phyloP scores from a whole-genome alignment of 768 basidiomycete genomes.

The Pleurotus eryngii region DNA sequence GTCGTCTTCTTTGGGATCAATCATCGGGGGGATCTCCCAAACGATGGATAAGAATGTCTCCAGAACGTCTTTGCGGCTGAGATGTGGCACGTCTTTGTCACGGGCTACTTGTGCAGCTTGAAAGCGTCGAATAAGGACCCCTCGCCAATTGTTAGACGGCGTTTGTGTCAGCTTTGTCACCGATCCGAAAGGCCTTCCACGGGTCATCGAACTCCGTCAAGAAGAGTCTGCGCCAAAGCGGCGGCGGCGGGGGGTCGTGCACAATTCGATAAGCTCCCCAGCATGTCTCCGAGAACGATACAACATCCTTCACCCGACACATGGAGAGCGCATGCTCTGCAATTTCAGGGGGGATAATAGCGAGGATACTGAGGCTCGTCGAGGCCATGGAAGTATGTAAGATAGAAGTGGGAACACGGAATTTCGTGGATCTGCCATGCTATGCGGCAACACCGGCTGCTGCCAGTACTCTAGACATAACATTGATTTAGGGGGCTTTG shows the following conservation, averaged over 20 bases:
- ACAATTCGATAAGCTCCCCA: conserved; percentile 44
- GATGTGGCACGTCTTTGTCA: conserved; percentile 12
- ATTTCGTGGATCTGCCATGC: no score
- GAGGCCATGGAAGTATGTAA: conserved; percentile 8
- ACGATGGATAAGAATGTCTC: conserved; percentile 38
- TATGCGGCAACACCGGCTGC: no score
- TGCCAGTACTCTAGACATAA: no score
- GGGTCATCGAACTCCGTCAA: conserved; percentile 67
- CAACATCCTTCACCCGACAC: conserved; percentile 55
- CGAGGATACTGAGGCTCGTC: conserved; percentile 19
- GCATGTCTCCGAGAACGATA: conserved; percentile 58
- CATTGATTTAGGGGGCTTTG: no score
- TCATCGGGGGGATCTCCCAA: conserved; percentile 29
- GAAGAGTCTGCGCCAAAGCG: conserved; percentile 70
- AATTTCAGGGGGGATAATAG: conserved; percentile 53
- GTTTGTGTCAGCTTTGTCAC: neutral
- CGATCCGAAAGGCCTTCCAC: conserved; percentile 25
- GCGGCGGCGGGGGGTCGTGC: conserved; percentile 47
- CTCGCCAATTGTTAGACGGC: conserved; percentile 26
- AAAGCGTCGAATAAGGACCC: conserved; percentile 37
- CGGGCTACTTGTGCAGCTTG: conserved; percentile 31
- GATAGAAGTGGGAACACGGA: conserved; percentile 2
- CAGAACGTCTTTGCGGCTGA: conserved; percentile 31
- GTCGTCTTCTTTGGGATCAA: conserved; percentile 14
- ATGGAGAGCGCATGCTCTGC: conserved; percentile 53